Evolutionary conservation across 2,329 filamentous ascomycete species (phyloP).

Genomic region (Pseudocercospora pini-densiflorae): DNA sequence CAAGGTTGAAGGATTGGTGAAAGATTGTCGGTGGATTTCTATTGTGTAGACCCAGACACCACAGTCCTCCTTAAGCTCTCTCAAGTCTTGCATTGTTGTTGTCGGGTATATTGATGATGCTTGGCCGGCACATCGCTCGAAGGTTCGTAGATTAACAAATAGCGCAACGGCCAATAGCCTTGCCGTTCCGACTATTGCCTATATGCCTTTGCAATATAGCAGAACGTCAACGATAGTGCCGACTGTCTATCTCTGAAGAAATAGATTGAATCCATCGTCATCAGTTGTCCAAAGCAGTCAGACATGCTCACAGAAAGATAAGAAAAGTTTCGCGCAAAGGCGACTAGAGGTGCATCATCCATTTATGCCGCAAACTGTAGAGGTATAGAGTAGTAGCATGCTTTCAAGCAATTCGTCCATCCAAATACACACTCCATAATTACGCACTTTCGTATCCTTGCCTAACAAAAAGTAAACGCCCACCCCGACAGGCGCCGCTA

Average conservation of each 20-base stretch:
- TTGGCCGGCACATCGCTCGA: background rate
- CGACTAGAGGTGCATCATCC: constrained; percentile 4
- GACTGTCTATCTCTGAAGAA: background rate
- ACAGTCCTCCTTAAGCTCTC: no score
- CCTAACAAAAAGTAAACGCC: constrained; percentile 6
- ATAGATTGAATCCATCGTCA: no score
- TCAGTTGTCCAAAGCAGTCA: no score
- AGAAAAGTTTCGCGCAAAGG: background rate
- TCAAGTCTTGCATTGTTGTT: no score
- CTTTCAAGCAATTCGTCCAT: constrained; percentile 3
- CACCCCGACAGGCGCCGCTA: constrained; percentile 6
- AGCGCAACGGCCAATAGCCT: background rate
- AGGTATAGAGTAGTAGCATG: constrained; percentile 12
- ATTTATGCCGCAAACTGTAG: constrained; percentile 1
- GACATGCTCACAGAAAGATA: background rate
- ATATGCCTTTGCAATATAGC: no score
- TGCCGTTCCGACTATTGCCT: background rate
- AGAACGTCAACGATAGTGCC: no score
- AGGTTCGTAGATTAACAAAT: constrained; percentile 4
- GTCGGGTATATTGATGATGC: no score
- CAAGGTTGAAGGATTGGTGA: no score
- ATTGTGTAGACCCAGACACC: no score
- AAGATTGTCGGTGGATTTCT: no score
- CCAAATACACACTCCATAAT: constrained; percentile 10
- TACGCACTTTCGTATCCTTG: constrained; percentile 13